phyloP scores from a whole-genome alignment of 164 flowering plant genomes.

The Vitis riparia region DNA sequence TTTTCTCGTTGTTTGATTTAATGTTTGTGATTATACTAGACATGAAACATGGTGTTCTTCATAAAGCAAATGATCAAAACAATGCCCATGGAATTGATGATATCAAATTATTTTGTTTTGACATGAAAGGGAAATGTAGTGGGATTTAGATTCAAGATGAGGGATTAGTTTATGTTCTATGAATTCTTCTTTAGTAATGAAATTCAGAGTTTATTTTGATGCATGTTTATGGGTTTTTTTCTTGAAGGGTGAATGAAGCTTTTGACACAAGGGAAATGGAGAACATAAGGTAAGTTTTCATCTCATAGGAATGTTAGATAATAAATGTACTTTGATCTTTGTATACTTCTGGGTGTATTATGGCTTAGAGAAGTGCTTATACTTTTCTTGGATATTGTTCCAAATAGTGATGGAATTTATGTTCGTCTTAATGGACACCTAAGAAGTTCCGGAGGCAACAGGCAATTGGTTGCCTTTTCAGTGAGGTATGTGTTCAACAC shows the following conservation, averaged over 20 bases:
- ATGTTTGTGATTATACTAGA: no score
- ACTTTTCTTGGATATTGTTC: background rate
- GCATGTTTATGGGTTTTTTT: background rate
- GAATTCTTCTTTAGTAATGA: background rate
- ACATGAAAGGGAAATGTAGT: no score
- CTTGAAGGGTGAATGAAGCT: slow-evolving; percentile 51
- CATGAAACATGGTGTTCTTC: no score
- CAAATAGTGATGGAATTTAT: slow-evolving; percentile 57
- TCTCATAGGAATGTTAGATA: background rate
- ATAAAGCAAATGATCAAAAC: no score
- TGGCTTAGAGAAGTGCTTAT: background rate
- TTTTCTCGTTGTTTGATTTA: no score
- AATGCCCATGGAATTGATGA: no score
- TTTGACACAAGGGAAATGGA: slow-evolving; percentile 63
- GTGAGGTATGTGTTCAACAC: slow-evolving; percentile 43
- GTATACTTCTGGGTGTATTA: no score
- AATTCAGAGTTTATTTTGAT: background rate
- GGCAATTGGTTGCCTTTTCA: slow-evolving; percentile 48
- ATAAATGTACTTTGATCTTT: background rate
- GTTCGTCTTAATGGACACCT: slow-evolving; percentile 59
- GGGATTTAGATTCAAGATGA: no score
- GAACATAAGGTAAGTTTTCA: slow-evolving; percentile 39
- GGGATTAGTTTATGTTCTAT: background rate
- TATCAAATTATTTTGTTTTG: no score
- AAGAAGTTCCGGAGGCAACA: slow-evolving; percentile 42